Conservation (phyloP, 129 eudicot species). For the Logfia minima region DNA sequence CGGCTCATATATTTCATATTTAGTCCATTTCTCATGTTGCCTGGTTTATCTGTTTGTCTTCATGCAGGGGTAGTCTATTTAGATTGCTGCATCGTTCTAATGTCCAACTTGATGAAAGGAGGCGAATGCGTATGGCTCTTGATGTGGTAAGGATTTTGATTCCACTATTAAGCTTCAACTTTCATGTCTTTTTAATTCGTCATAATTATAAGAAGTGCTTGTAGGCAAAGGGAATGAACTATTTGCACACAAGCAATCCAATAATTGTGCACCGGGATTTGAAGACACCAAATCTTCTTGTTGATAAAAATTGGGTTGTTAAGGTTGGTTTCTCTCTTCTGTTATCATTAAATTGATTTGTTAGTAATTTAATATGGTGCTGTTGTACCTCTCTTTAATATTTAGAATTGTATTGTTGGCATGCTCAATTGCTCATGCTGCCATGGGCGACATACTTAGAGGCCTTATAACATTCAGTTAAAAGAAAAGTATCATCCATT, state of each 20-base stretch:
- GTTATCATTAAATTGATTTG: background rate
- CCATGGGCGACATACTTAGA: conserved; percentile 1
- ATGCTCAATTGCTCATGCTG: background rate
- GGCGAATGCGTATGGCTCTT: conserved; percentile 86
- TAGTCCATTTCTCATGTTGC: conserved; percentile 4
- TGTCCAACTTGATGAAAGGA: conserved; percentile 75
- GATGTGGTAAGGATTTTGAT: conserved; percentile 65
- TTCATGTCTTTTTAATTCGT: conserved; percentile 1
- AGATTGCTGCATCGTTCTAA: conserved; percentile 78
- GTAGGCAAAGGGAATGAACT: conserved; percentile 99
- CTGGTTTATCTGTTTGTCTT: background rate
- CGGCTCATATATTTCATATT: background rate
- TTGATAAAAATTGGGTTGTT: conserved; percentile 97
- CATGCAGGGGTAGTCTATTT: conserved; percentile 83
- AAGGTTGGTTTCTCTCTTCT: conserved; percentile 52
- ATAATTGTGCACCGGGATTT: conserved; percentile 92
- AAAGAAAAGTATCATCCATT: background rate
- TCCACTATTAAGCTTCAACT: background rate
- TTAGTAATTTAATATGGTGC: background rate
- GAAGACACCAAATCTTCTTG: conserved; percentile 95
- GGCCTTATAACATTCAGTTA: conserved; percentile 4
- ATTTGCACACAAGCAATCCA: conserved; percentile 91
- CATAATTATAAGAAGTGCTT: conserved; percentile 13
- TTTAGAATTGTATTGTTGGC: background rate
- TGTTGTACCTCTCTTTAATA: background rate